phyloP scores from a whole-genome alignment of 108 stramenopile species.

The Skeletonema menzelii region DNA sequence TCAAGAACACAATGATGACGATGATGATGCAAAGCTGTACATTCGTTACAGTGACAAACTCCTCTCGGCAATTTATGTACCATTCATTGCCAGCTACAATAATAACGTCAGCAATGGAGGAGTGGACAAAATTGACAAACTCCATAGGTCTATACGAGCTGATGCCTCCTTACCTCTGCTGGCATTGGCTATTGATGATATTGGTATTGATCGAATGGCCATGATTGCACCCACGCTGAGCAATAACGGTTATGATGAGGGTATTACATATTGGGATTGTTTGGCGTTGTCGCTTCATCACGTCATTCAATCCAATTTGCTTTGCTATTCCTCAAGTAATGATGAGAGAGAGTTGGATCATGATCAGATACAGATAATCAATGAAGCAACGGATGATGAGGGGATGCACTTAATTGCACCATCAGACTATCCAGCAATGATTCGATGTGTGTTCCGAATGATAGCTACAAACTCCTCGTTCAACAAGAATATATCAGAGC shows the following conservation, averaged over 20 bases:
- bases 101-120: neutral
- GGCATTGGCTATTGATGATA: constrained; percentile 42
- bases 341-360: neutral
- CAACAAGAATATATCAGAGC: neutral
- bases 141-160: constrained; percentile 10
- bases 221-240: neutral
- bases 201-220: constrained; percentile 23
- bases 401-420: constrained; percentile 30
- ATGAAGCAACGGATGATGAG: constrained; percentile 16
- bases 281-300: constrained; percentile 22
- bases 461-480: neutral
- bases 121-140: neutral
- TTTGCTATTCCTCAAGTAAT: constrained; percentile 12
- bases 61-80: constrained; percentile 16
- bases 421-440: constrained; percentile 41
- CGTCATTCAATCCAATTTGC: constrained; percentile 21
- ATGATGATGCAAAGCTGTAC: neutral
- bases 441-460: constrained; percentile 41
- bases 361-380: neutral
- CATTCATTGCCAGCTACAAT: neutral
- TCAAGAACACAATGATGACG: neutral
- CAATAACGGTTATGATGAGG: neutral
- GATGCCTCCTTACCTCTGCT: constrained; percentile 31
- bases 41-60: constrained; percentile 21
- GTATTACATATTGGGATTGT: constrained; percentile 28